A percentile compares a stretch with the other conserved stretches of the same genome.
phyloP scores from a whole-genome alignment of 192 early-diverging fungal genomes.

The Coemansia sp. region DNA sequence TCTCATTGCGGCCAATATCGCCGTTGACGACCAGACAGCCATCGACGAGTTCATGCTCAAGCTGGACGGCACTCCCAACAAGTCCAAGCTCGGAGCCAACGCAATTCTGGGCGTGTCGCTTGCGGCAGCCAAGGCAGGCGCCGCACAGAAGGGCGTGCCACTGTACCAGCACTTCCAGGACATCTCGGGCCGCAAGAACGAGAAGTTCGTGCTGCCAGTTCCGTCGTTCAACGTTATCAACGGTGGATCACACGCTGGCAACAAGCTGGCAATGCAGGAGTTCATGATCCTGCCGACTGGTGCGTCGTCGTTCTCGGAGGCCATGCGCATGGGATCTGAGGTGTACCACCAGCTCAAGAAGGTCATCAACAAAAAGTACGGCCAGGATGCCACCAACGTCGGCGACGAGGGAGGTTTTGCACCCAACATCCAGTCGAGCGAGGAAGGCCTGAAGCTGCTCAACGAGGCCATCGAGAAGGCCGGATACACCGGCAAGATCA shows the following conservation, averaged over 20 bases:
- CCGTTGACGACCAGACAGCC: conserved; percentile 83
- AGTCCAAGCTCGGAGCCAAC: conserved; percentile 95
- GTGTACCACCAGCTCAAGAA: conserved; percentile 95
- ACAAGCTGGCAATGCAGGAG: conserved; percentile 99
- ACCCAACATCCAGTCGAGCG: conserved; percentile 97
- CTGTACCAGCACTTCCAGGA: conserved; percentile 95
- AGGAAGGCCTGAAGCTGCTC: conserved; percentile 94
- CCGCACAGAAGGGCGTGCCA: conserved; percentile 90
- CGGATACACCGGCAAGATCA: conserved; percentile 95
- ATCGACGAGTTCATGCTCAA: conserved; percentile 91
- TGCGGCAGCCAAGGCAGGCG: conserved; percentile 93
- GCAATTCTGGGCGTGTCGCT: conserved; percentile 98
- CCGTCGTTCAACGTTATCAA: conserved; percentile 99
- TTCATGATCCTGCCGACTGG: conserved; percentile 99
- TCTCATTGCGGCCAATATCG: conserved; percentile 76
- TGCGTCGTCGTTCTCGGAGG: conserved; percentile 88
- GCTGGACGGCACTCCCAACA: conserved; percentile 96
- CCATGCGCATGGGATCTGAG: conserved; percentile 97
- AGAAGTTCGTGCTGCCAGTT: conserved; percentile 91
- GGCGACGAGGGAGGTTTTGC: conserved; percentile 99
- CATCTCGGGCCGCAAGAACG: conserved; percentile 73
- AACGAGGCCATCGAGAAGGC: conserved; percentile 88
- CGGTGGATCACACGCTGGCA: conserved; percentile 98
- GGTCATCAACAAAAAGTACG: conserved; percentile 99
- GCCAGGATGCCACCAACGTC: conserved; percentile 98